Conservation (phyloP, 345 rosid genomes). For the Brassica rapa region DNA sequence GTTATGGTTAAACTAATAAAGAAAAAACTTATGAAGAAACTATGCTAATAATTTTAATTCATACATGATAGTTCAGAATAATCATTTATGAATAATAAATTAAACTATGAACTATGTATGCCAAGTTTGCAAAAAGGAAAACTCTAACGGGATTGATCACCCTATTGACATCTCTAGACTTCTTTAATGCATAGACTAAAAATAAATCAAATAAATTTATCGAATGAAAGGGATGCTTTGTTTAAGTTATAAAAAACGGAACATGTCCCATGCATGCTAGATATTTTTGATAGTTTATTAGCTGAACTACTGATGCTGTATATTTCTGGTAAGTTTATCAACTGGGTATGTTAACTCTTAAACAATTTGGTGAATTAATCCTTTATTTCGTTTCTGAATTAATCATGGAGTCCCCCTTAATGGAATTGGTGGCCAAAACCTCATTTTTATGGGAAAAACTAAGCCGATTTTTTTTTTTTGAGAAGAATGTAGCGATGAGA, state of each 20-base stretch:
- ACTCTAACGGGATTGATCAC: not conserved
- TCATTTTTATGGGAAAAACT: not conserved
- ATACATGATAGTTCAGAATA: not conserved
- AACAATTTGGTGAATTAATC: not conserved
- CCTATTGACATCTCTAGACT: not conserved
- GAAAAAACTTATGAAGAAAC: not conserved
- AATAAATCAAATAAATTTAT: not conserved
- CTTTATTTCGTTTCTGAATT: not conserved
- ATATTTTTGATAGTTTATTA: not conserved
- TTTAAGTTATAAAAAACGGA: not conserved
- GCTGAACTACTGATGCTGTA: not conserved
- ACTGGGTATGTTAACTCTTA: not conserved
- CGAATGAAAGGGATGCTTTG: not conserved
- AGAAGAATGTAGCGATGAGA: conserved; percentile 5
- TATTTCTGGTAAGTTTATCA: not conserved
- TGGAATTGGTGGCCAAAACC: conserved; percentile 3
- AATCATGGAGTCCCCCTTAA: not conserved
- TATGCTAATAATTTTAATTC: not conserved
- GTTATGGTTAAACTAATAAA: not conserved
- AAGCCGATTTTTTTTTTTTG: not conserved
- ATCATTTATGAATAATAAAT: not conserved
- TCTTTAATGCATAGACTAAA: not conserved
- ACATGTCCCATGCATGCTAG: not conserved
- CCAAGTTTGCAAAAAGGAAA: not conserved
- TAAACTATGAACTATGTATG: not conserved